A percentile compares a stretch with the other conserved stretches of the same genome.
Evolutionary conservation across 2,329 filamentous ascomycete genomes (phyloP).

Genomic region (Ascocoryne sarcoides): DNA sequence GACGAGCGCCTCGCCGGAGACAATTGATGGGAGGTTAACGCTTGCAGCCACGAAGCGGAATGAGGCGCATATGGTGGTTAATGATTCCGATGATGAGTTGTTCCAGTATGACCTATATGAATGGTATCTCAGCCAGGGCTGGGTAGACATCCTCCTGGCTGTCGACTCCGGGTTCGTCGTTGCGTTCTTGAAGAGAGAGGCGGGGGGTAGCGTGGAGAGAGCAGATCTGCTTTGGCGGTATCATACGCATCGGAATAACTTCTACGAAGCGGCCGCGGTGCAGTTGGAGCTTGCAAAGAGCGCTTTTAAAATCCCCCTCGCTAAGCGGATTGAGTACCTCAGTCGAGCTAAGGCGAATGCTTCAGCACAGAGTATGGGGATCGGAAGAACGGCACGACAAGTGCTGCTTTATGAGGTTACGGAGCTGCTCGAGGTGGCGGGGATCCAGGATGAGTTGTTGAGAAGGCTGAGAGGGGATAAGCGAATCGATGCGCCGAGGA

Average conservation of each 20-base stretch:
- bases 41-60: conserved; percentile 67
- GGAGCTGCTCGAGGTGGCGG: conserved; percentile 82
- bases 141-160: conserved; percentile 75
- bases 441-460: conserved; percentile 87
- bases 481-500: conserved; percentile 48
- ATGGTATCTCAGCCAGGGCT: conserved; percentile 84
- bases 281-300: conserved; percentile 78
- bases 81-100: conserved; percentile 79
- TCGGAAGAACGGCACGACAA: conserved; percentile 74
- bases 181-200: conserved; percentile 73
- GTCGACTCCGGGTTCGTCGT: conserved; percentile 81
- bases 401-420: conserved; percentile 75
- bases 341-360: conserved; percentile 89
- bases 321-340: conserved; percentile 80
- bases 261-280: conserved; percentile 79
- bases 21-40: conserved; percentile 70
- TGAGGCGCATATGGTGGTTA: conserved; percentile 87
- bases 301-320: conserved; percentile 70
- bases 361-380: conserved; percentile 68
- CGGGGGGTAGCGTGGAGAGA: conserved; percentile 61
- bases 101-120: conserved; percentile 97
- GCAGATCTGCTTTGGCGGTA: conserved; percentile 91
- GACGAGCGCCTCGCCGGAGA: conserved; percentile 58
- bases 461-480: conserved; percentile 66
- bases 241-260: conserved; percentile 75